Conservation (phyloP, 1,139 yeast genomes). For the Lodderomyces theae region DNA sequence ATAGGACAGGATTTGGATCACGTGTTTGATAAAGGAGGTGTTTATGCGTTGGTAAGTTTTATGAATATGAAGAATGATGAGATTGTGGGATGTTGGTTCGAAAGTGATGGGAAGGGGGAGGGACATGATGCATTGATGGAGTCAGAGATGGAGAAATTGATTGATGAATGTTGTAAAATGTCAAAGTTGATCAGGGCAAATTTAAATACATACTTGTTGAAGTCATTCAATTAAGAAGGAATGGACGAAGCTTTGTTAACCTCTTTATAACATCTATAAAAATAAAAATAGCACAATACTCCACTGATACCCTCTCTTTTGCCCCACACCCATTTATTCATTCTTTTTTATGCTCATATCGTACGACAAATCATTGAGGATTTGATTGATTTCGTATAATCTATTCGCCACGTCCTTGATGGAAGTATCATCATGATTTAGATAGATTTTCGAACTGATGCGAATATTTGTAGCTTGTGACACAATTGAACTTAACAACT, state of each 20-base stretch:
- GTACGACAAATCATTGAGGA: constrained; percentile 43
- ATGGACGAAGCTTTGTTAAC: background rate
- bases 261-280: no score
- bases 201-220: constrained; percentile 31
- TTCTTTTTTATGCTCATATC: constrained; percentile 18
- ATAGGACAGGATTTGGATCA: constrained; percentile 1
- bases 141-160: constrained; percentile 24
- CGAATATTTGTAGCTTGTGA: constrained; percentile 39
- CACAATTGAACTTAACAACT: constrained; percentile 33
- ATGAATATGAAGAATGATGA: constrained; percentile 55
- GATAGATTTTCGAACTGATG: constrained; percentile 38
- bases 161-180: constrained; percentile 42
- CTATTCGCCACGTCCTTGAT: constrained; percentile 38
- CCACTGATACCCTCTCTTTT: no score
- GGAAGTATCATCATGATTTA: constrained; percentile 34
- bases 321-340: no score
- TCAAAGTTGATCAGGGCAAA: constrained; percentile 46
- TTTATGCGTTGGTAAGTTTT: constrained; percentile 48
- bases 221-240: background rate
- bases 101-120: constrained; percentile 26
- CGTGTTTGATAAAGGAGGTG: constrained; percentile 10
- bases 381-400: constrained; percentile 40
- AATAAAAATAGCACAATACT: constrained; percentile 2
- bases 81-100: constrained; percentile 56
- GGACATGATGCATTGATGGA: constrained; percentile 28